These are phyloP conservation scores for Elsinoe fawcettii DNA, from an alignment of 2,329 filamentous ascomycete species.

Conservation along the genomic window DNA sequence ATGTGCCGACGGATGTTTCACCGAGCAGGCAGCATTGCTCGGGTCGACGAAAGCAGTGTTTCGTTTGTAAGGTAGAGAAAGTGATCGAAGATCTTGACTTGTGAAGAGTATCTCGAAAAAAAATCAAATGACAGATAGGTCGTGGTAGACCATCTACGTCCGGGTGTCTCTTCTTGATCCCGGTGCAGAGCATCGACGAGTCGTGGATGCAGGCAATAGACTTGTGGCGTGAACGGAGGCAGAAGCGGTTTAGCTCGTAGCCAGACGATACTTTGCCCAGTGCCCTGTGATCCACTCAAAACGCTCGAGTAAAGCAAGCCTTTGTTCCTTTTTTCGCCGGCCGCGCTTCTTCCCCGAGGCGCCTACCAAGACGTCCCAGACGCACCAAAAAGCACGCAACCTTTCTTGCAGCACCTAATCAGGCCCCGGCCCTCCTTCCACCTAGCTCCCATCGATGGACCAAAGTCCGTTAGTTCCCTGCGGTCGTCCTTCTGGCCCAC, in stretches of 20 bases:
- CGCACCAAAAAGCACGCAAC: slow-evolving; percentile 12
- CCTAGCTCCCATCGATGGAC: background rate
- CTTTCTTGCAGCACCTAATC: slow-evolving; percentile 8
- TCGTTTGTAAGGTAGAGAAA: background rate
- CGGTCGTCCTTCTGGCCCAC: slow-evolving; percentile 1
- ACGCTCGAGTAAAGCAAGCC: background rate
- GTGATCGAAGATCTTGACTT: background rate
- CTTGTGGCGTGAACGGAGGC: slow-evolving; percentile 10
- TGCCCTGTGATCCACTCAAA: slow-evolving; percentile 12
- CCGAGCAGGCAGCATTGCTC: slow-evolving; percentile 15
- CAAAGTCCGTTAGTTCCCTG: background rate
- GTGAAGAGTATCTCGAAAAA: background rate
- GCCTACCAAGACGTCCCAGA: background rate
- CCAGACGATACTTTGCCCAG: background rate
- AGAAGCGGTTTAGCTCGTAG: slow-evolving; percentile 8
- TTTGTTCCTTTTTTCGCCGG: slow-evolving; percentile 10
- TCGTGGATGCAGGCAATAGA: background rate
- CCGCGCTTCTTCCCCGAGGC: background rate
- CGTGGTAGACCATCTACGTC: background rate
- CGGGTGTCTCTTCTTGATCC: background rate
- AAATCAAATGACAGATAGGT: background rate
- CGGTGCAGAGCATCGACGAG: background rate
- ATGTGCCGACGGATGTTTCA: slow-evolving; percentile 16
- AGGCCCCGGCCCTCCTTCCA: slow-evolving; percentile 7
- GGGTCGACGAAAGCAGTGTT: background rate